phyloP scores from a whole-genome alignment of 2,329 filamentous ascomycete species.

The Tolypocladium cylindrosporum region DNA sequence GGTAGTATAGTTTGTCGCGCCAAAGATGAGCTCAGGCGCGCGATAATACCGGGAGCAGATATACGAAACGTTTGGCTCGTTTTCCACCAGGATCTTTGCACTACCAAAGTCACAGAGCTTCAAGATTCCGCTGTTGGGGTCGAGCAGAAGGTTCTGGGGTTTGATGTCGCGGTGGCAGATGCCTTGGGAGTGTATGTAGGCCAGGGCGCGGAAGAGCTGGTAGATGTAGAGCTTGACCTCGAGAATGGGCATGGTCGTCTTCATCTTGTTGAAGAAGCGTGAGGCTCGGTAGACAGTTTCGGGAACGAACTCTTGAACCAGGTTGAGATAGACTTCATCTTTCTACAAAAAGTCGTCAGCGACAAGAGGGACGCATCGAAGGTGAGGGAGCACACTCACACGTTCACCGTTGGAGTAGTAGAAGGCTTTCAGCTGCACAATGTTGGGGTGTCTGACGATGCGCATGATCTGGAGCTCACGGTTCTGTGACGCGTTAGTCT shows the following conservation, averaged over 20 bases:
- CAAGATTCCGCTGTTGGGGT: constrained; percentile 81
- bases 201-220: constrained; percentile 94
- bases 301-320: constrained; percentile 95
- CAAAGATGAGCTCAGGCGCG: constrained; percentile 95
- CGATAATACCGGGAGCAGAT: constrained; percentile 99
- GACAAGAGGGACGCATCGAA: neutral
- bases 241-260: constrained; percentile 97
- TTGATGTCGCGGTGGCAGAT: constrained; percentile 99
- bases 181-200: constrained; percentile 98
- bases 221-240: constrained; percentile 99
- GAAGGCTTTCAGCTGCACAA: constrained; percentile 97
- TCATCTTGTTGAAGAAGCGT: constrained; percentile 99
- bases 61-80: constrained; percentile 98
- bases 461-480: constrained; percentile 99
- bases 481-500: constrained; percentile 54
- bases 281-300: constrained; percentile 98
- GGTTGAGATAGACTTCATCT: constrained; percentile 97
- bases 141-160: constrained; percentile 91
- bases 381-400: constrained; percentile 42
- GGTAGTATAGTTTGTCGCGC: constrained; percentile 97
- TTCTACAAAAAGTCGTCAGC: constrained; percentile 44
- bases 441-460: constrained; percentile 97
- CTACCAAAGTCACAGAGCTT: constrained; percentile 99
- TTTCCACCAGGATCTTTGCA: constrained; percentile 96
- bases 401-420: constrained; percentile 99